These are phyloP conservation scores for Colletotrichum viniferum DNA, from an alignment of 2,329 filamentous ascomycete species.

Conservation along the genomic window DNA sequence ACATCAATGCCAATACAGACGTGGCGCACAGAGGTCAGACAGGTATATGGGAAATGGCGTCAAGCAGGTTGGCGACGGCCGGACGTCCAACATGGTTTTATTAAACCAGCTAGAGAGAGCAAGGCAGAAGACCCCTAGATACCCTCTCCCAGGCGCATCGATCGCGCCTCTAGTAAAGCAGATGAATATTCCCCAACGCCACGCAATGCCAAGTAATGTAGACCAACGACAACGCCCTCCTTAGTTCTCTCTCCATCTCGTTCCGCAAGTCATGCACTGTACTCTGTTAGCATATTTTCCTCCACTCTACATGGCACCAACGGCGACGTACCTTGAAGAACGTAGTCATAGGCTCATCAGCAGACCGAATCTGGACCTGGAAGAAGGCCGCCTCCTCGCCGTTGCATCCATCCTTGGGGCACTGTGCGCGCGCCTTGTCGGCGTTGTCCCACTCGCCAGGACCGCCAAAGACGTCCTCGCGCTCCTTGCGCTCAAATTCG, in stretches of 20 bases:
- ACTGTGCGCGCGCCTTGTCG: slow-evolving; percentile 83
- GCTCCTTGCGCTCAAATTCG: slow-evolving; percentile 84
- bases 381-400: slow-evolving; percentile 90
- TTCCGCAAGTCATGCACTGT: slow-evolving; percentile 70
- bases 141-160: not conserved
- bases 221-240: not conserved
- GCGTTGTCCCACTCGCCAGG: slow-evolving; percentile 90
- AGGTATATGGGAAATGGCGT: not conserved
- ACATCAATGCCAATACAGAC: not conserved
- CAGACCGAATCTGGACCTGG: slow-evolving; percentile 96
- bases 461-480: slow-evolving; percentile 89
- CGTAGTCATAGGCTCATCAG: slow-evolving; percentile 97
- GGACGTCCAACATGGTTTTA: not conserved
- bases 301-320: not conserved
- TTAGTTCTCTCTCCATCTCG: slow-evolving; percentile 71
- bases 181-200: slow-evolving; percentile 27
- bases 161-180: not conserved
- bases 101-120: not conserved
- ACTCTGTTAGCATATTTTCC: not conserved
- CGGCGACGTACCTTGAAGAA: slow-evolving; percentile 78
- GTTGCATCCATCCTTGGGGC: slow-evolving; percentile 79
- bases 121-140: not conserved
- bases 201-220: slow-evolving; percentile 25
- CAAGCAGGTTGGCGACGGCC: not conserved
- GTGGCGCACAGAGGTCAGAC: not conserved